Evolutionary conservation across 2,329 filamentous ascomycete species (phyloP).

Genomic region (Neofusicoccum kwambonambiense): DNA sequence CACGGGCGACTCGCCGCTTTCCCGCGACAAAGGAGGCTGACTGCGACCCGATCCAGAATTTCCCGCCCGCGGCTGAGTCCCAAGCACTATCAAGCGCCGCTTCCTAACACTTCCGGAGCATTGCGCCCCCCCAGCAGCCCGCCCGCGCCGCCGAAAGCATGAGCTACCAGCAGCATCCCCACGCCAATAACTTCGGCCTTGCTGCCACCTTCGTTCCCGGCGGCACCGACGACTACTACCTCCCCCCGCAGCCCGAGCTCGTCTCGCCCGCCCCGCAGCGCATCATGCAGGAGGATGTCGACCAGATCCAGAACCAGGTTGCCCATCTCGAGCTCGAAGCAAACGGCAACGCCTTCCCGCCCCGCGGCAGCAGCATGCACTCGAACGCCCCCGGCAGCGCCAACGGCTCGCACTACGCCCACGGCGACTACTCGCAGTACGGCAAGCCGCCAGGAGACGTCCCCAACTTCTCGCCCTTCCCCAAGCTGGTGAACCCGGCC

Average conservation of each 20-base stretch:
- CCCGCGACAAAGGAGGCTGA: conserved; percentile 14
- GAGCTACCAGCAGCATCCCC: conserved; percentile 16
- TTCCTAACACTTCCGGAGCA: conserved; percentile 11
- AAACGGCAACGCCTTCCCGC: conserved; percentile 33
- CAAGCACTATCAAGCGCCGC: neutral
- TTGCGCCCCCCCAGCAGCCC: conserved; percentile 9
- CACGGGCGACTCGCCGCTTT: conserved; percentile 5
- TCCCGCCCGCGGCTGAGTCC: conserved; percentile 3
- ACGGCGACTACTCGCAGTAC: conserved; percentile 40
- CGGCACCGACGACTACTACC: conserved; percentile 66
- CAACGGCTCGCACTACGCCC: conserved; percentile 18
- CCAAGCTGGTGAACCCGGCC: conserved; percentile 72
- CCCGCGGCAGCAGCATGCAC: conserved; percentile 6
- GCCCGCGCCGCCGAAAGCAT: conserved; percentile 10
- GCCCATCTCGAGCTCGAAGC: conserved; percentile 86
- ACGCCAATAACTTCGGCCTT: conserved; percentile 13
- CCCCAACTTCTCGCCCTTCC: conserved; percentile 89
- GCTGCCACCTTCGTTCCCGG: conserved; percentile 67
- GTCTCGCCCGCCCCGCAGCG: conserved; percentile 70
- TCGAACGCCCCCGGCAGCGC: conserved; percentile 25
- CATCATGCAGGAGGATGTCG: conserved; percentile 84
- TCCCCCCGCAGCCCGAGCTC: conserved; percentile 60
- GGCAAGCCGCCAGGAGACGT: conserved; percentile 45
- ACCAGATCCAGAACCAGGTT: conserved; percentile 89
- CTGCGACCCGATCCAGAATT: conserved; percentile 10